Base-by-base conservation (phyloP, 1,284 basidiomycete species). In the Tilletia horrida region DNA sequence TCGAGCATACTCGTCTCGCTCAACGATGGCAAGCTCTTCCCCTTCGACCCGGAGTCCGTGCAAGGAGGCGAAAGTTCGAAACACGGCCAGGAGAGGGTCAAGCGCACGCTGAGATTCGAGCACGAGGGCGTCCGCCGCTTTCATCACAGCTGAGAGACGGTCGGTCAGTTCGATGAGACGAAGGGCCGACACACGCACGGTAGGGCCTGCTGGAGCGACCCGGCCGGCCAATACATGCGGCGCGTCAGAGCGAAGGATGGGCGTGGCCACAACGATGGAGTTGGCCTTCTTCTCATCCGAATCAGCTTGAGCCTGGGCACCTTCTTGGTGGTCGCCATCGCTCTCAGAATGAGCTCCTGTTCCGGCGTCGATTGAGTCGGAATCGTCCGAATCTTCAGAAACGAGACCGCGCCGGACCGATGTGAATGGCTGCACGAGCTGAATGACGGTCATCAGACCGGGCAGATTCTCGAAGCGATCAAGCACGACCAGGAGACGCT, bases 381-480 rank as follows among this genome's bases (percentile, higher is more conserved):
- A 40, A n/a, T 40, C 42, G 25, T 44, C 40, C 13, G n/a, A 35
- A 4, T 42, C 21, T 18, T 44, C 21, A 21, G 18, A 9, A 23
- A 48, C 7, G 18, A 23, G 6, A 21, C 31, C 9, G n/a, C 23
- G 27, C 18, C 23, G 25, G 18, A 9, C 14, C 27, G 55, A 59
- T 3, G 25, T 25, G 59, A 42, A 61, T 16, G 83, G 82, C 67
- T 84, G 83, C 63, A 86, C 81, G 64, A 86, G 83, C 69, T 85
- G 83, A 18, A 84, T 81, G 67, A 86, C 81, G 57, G 85, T 83
- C 85, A 87, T 86, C 69, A 85, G 82, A 1, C 85, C 83, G 0
- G 85, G 83, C 7, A 98, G 84, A 79, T 97, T 91, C 73, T 94
- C 92, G 69, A 96, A 86, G 81, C 89, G 90, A 81, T 93, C 92